Conservation (phyloP, 495 filamentous ascomycete genomes). For the Beverwykella pulmonaria region DNA sequence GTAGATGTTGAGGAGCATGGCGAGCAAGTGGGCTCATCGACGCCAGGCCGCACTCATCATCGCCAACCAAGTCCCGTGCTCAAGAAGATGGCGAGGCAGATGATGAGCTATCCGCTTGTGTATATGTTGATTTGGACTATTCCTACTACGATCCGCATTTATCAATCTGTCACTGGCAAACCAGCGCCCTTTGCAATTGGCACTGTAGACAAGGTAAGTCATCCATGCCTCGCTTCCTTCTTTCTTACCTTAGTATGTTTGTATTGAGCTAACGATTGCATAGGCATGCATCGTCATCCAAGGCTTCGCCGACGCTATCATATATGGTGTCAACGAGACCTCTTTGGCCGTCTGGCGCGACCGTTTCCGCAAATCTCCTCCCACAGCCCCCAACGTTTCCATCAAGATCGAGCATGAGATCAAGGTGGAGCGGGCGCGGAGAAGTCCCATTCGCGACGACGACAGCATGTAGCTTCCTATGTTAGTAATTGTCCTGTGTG, state of each 20-base stretch:
- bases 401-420: constrained; percentile 23
- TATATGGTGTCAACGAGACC: constrained; percentile 51
- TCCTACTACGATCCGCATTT: constrained; percentile 50
- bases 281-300: constrained; percentile 51
- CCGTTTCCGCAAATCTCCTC: constrained; percentile 10
- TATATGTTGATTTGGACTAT: constrained; percentile 53
- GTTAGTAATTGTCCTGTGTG: no score
- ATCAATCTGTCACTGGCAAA: constrained; percentile 45
- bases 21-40: background rate
- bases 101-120: constrained; percentile 51
- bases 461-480: background rate
- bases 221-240: background rate
- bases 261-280: background rate
- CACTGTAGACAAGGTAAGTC: constrained; percentile 49
- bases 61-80: constrained; percentile 31
- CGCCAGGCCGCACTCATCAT: constrained; percentile 4
- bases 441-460: background rate
- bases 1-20: constrained; percentile 16
- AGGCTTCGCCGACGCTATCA: constrained; percentile 50
- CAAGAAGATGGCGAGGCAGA: constrained; percentile 48
- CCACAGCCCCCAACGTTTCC: constrained; percentile 6
- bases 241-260: background rate
- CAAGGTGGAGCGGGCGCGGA: constrained; percentile 5
- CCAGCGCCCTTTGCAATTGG: constrained; percentile 47
- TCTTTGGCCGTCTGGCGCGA: constrained; percentile 33